Evolutionary conservation across 140 eudicot species (phyloP), one percentile per base, ranked within the genome.

Genomic region (Senecio squalidus): DNA sequence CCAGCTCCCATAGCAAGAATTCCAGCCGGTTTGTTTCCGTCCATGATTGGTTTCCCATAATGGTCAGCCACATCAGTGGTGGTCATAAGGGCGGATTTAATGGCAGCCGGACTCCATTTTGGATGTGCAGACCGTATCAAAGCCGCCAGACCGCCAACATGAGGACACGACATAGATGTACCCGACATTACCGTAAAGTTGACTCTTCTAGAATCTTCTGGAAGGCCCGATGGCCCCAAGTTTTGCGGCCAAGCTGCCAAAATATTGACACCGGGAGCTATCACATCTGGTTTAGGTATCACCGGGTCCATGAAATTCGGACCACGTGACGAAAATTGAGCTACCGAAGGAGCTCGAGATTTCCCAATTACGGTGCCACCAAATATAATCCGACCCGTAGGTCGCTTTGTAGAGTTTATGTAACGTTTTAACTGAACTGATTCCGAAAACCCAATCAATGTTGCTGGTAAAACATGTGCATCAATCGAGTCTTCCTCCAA

Each of bases 191-290:
- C 80, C 17, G 86, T 87, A 44, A 92, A 92, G 78, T 92, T 84
- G 45, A 75, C 96, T 51, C 95, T 87, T 75, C 98, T 81, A 62
- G 87, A 69, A 79, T 92, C 98, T 72, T 81, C 86, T 0, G 84
- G 78, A 60, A 92, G 85, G 60, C 81, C 92, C 0, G 89, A 64
- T 9, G 98, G 96, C 11, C 96, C 93, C 40, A 92, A 45, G 69
- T 87, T 92, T 59, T 92, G 96, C 0, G 96, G 99, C 99, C 99
- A 92, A 7, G 99, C 99, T 0, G 95, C 99, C 5, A 92, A 65
- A 3, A 92, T 84, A 69, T 92, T 92, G 30, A 92, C 96, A 15
- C 99, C 99, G 4, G 99, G 99, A 13, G 96, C 99, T 5, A 87
- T 84, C 51, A 92, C 52, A 31, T 92, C 99, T 2, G 99, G 99